phyloP scores from a whole-genome alignment of 164 flowering plant genomes.

The Tetrastigma voinierianum region DNA sequence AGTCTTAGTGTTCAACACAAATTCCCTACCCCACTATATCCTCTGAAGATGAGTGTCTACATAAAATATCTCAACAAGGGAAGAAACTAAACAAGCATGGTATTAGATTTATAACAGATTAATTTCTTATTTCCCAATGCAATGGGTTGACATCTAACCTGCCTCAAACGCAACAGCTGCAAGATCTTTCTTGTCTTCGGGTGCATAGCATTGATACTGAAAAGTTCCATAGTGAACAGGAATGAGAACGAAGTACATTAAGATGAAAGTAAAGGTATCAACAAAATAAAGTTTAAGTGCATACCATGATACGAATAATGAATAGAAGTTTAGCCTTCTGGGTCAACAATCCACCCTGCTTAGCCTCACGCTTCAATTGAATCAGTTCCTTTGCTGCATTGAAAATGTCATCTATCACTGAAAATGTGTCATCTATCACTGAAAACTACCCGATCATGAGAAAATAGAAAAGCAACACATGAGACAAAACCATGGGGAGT shows the following conservation, averaged over 20 bases:
- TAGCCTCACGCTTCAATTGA: conserved; percentile 25
- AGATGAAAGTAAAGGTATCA: not conserved
- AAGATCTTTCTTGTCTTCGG: conserved; percentile 27
- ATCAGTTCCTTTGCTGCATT: conserved; percentile 23
- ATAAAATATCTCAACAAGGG: not conserved
- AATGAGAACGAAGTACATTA: not conserved
- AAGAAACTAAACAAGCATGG: not conserved
- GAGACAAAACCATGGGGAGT: not conserved
- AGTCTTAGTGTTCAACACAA: too few relatives aligned
- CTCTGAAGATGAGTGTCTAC: not conserved
- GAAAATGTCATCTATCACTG: not conserved
- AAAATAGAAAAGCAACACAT: not conserved
- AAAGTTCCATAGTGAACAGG: not conserved
- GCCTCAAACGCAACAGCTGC: conserved; percentile 29
- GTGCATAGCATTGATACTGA: conserved; percentile 29
- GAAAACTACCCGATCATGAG: too few relatives aligned
- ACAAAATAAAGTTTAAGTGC: not conserved
- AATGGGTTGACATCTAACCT: conserved; percentile 4
- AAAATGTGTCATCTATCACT: not conserved
- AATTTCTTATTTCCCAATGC: too few relatives aligned
- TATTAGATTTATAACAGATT: too few relatives aligned
- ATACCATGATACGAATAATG: conserved; percentile 27
- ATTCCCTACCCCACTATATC: too few relatives aligned
- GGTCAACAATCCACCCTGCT: conserved; percentile 29
- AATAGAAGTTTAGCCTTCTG: conserved; percentile 28